Evolutionary conservation across 371 early-diverging fungal species (phyloP).

Genomic region (Batkoa obscura): DNA sequence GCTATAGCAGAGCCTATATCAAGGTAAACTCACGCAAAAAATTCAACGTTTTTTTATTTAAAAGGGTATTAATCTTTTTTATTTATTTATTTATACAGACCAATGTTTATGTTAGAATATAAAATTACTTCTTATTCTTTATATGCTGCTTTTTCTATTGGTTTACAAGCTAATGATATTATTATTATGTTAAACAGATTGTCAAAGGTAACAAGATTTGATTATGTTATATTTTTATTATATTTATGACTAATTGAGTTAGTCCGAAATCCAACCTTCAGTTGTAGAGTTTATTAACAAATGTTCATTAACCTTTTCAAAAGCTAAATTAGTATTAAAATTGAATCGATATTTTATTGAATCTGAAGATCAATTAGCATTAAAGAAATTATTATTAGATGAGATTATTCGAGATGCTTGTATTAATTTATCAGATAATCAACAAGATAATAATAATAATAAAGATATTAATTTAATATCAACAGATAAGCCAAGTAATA

Average conservation of each 20-base stretch:
- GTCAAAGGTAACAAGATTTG: constrained; percentile 41
- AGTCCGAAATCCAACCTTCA: constrained; percentile 60
- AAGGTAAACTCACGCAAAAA: constrained; percentile 20
- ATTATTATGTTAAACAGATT: constrained; percentile 81
- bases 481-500: constrained; percentile 28
- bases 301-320: constrained; percentile 89
- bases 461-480: constrained; percentile 12
- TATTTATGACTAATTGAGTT: not conserved
- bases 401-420: constrained; percentile 47
- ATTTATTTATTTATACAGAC: constrained; percentile 27
- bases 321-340: constrained; percentile 94
- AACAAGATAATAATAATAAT: constrained; percentile 5
- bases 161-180: constrained; percentile 90
- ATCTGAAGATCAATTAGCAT: constrained; percentile 63
- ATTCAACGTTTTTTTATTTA: not conserved
- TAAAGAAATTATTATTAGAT: constrained; percentile 74
- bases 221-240: not conserved
- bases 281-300: constrained; percentile 74
- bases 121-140: constrained; percentile 93
- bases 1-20: constrained; percentile 98
- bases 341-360: constrained; percentile 91
- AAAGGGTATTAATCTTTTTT: not conserved
- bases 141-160: constrained; percentile 99
- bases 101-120: constrained; percentile 95
- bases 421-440: constrained; percentile 18